Evolutionary conservation across 176 grass and related monocot species (phyloP).

Genomic region (Musa troglodytarum): DNA sequence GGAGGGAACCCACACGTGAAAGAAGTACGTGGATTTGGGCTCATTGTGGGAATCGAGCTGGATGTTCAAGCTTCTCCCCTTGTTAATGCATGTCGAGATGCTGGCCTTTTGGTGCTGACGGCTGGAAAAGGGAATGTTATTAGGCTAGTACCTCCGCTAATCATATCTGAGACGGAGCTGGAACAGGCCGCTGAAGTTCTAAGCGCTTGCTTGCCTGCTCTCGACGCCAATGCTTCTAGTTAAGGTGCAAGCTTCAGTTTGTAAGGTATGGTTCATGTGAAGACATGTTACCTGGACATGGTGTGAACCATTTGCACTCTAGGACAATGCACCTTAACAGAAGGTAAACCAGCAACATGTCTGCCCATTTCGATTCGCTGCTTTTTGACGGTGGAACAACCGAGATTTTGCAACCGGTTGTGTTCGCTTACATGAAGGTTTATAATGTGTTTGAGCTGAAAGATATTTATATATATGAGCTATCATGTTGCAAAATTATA

Average conservation of each 20-base stretch:
- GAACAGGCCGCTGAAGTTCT: conserved; percentile 50
- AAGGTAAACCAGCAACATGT: too few relatives aligned
- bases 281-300: too few relatives aligned
- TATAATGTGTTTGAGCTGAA: too few relatives aligned
- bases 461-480: too few relatives aligned
- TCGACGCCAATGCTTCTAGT: background rate
- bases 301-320: too few relatives aligned
- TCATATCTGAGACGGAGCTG: conserved; percentile 72
- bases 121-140: conserved; percentile 87
- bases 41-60: conserved; percentile 63
- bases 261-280: too few relatives aligned
- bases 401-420: too few relatives aligned
- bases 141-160: conserved; percentile 58
- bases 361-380: too few relatives aligned
- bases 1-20: conserved; percentile 47
- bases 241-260: background rate
- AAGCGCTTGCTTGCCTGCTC: conserved; percentile 47
- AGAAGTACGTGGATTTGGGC: conserved; percentile 59
- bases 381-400: too few relatives aligned
- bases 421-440: too few relatives aligned
- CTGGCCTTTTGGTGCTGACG: conserved; percentile 60
- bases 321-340: too few relatives aligned
- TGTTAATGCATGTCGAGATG: conserved; percentile 51
- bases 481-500: too few relatives aligned
- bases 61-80: conserved; percentile 47